A percentile compares a stretch with the other conserved stretches of the same genome.
phyloP scores from a whole-genome alignment of 2,329 filamentous ascomycete genomes.

The Cercospora sesami region DNA sequence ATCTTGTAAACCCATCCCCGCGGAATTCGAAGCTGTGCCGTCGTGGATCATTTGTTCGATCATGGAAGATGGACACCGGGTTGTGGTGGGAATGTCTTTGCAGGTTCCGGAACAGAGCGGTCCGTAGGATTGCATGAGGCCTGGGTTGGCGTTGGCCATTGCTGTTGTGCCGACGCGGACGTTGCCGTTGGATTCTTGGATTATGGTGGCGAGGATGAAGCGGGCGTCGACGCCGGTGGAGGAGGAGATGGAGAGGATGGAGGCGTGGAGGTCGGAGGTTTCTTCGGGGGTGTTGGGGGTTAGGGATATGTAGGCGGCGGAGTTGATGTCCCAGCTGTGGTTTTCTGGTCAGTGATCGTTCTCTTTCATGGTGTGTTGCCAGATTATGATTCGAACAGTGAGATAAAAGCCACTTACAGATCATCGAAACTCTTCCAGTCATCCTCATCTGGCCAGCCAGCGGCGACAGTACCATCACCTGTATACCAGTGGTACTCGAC shows the following conservation, averaged over 20 bases:
- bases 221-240: slow-evolving; percentile 41
- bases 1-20: slow-evolving; percentile 46
- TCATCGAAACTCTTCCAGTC: slow-evolving; percentile 11
- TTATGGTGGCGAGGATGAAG: slow-evolving; percentile 45
- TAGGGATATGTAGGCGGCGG: neutral
- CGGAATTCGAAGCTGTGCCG: slow-evolving; percentile 44
- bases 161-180: slow-evolving; percentile 46
- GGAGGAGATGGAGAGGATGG: slow-evolving; percentile 38
- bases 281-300: slow-evolving; percentile 43
- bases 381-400: neutral
- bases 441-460: slow-evolving; percentile 10
- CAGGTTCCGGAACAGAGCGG: slow-evolving; percentile 36
- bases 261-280: slow-evolving; percentile 41
- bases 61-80: slow-evolving; percentile 42
- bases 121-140: slow-evolving; percentile 48
- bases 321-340: slow-evolving; percentile 6
- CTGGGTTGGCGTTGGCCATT: slow-evolving; percentile 46
- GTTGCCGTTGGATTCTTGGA: slow-evolving; percentile 50
- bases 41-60: slow-evolving; percentile 46
- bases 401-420: neutral
- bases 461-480: slow-evolving; percentile 14
- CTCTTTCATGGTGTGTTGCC: too few species aligned
- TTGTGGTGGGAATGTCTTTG: slow-evolving; percentile 31
- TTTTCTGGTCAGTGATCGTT: too few species aligned
- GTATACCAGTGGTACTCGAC: slow-evolving; percentile 2